Base-by-base conservation (phyloP, 306 rosid species). In the Pyrus communis region DNA sequence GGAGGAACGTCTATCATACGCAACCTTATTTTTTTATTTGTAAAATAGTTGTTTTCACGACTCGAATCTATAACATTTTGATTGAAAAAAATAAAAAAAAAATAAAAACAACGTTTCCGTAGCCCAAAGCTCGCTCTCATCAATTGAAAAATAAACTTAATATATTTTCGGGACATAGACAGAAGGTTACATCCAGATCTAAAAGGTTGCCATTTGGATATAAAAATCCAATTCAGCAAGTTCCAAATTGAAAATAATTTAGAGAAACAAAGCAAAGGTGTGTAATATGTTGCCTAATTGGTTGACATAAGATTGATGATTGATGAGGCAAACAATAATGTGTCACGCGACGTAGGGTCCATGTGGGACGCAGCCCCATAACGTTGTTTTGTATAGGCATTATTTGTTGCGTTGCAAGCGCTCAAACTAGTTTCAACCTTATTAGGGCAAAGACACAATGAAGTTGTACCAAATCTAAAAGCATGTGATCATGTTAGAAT, bases 321-420 rank as follows among this genome's bases (percentile, higher is more conserved):
- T 81, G 76, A 79, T 66, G 23, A 59, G 58, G 74, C 61, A 65
- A 83, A 83, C 84, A 82, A 83, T 79, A 81, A 65, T 80, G 81
- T 83, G 83, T 82, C 90, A 89, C 71, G 86, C 84, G 6, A 75
- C 70, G 93, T 87, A 79, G 93, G 93, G 91, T 65, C 87, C 76
- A 74, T 35, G 55, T 42, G 40, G 43, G 33, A 72, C 71, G 80
- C 12, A 52, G 23, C 60, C 58, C 43, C 27, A 70, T 51, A 51
- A 70, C 30, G 74, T 51, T 51, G 74, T 70, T 70, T 10, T 69
- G 43, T 51, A 0, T 21, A 19, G 70, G 49, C 40, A 19, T 49
- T 49, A 49, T 49, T 69, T 69, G 25, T 64, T 64, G 6, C 15
- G 63, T 58, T 58, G 4, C 27, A 7, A 57, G 10, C 12, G 66